A percentile compares a stretch with the other conserved stretches of the same genome.
Evolutionary conservation across 805 yeast species (phyloP).

Genomic region (Sungouiozyma ichnusensis): DNA sequence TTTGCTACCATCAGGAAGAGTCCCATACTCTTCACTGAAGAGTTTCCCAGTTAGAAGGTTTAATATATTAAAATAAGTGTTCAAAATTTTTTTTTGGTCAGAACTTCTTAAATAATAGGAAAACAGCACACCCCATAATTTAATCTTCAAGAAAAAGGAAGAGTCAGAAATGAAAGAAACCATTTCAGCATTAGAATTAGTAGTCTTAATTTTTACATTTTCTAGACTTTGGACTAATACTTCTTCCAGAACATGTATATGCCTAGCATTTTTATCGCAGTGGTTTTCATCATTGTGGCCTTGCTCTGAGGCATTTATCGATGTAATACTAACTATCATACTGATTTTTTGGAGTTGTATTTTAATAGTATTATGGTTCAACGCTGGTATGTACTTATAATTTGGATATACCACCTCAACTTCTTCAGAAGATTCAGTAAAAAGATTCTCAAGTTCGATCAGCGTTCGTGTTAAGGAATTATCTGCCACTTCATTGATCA

Average conservation of each 20-base stretch:
- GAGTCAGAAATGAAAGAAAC: slow-evolving; percentile 50
- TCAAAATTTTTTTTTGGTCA: slow-evolving; percentile 30
- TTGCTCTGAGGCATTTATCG: slow-evolving; percentile 41
- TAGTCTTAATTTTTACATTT: not conserved
- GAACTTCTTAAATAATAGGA: slow-evolving; percentile 36
- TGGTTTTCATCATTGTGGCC: slow-evolving; percentile 16
- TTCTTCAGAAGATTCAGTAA: slow-evolving; percentile 6
- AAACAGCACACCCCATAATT: slow-evolving; percentile 66
- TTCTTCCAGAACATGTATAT: slow-evolving; percentile 34
- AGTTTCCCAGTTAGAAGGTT: slow-evolving; percentile 33
- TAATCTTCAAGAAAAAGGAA: slow-evolving; percentile 54
- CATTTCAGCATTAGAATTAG: slow-evolving; percentile 38
- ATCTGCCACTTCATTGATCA: slow-evolving; percentile 29
- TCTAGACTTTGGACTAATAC: slow-evolving; percentile 31
- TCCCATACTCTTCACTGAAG: slow-evolving; percentile 20
- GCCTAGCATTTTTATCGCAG: slow-evolving; percentile 17
- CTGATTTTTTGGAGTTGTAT: slow-evolving; percentile 61
- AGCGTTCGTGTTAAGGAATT: slow-evolving; percentile 22
- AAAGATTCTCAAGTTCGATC: slow-evolving; percentile 10
- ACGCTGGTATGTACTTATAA: slow-evolving; percentile 45
- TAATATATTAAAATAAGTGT: slow-evolving; percentile 45
- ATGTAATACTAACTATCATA: slow-evolving; percentile 37
- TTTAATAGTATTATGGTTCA: slow-evolving; percentile 40
- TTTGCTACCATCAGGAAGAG: slow-evolving; percentile 28
- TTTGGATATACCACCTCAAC: slow-evolving; percentile 41